A percentile compares a stretch with the other conserved stretches of the same genome.
These are phyloP conservation scores for Alternaria sp. DNA, from an alignment of 2,329 filamentous ascomycete species.

Conservation along the genomic window DNA sequence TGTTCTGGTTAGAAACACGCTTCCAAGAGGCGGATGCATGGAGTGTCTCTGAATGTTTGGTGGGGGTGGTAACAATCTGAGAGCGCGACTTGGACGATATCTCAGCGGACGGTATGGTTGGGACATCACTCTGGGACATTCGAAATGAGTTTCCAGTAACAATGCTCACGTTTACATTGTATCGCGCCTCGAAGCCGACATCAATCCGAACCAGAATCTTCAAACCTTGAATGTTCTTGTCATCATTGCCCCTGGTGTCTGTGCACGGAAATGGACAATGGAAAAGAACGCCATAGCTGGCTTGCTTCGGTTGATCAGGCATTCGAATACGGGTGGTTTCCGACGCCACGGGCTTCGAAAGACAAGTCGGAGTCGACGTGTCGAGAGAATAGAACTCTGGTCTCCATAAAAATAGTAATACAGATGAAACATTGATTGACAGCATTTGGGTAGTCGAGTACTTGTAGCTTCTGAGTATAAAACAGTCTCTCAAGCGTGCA, in stretches of 20 bases:
- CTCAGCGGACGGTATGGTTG: background rate
- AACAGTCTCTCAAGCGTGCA: background rate
- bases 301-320: background rate
- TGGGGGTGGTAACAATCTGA: background rate
- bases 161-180: background rate
- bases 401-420: background rate
- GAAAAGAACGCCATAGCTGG: background rate
- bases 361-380: background rate
- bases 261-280: too few species aligned
- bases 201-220: background rate
- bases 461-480: background rate
- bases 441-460: background rate
- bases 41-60: background rate
- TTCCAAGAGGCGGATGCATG: background rate
- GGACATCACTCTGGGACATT: accelerated
- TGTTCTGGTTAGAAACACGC: background rate
- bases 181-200: background rate
- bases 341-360: too few species aligned
- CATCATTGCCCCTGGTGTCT: background rate
- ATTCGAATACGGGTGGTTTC: background rate
- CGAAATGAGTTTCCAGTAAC: too few species aligned
- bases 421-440: background rate
- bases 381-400: background rate
- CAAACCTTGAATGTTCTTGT: background rate
- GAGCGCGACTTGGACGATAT: background rate